Evolutionary conservation across 371 early-diverging fungal genomes (phyloP), one percentile per base, ranked within the genome.

Genomic region (Rhizomucor miehei): DNA sequence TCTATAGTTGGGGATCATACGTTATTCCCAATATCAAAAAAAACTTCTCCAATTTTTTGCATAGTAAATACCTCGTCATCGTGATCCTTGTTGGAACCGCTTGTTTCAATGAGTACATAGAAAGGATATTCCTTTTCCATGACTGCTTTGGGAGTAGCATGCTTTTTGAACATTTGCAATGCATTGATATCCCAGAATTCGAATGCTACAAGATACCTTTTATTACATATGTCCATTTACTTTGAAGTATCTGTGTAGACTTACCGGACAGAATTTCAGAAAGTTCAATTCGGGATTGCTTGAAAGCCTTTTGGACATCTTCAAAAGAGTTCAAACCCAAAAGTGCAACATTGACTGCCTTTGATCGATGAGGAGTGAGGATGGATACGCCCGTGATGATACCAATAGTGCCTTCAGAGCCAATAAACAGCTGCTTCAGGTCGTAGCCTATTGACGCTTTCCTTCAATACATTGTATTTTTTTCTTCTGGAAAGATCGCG

Each of bases 351-450:
- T 91, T 86, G 46, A 83, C 78, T 17, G 88, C 81, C 44, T 64
- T 65, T 19, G 70, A 48, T 40, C 67, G 56, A 17, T 56, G 62
- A 12, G 66, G 71, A 19, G 93, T 83, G 12, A 86, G 62, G 49
- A 96, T 87, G 0, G 93, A 87, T 20, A 91, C 92, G 20, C 83
- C 89, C 0, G 96, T 95, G 57, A 96, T 85, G 40, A 96, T 75
- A 8, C 97, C 97, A 51, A 96, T 70, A 1, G 93, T 91, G 21
- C 97, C 97, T 63, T 96, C 97, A 4, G 92, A 84, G 11, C 97
- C 97, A 57, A 96, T 93, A 59, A 96, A 93, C 34, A 96, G 77
- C 63, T 95, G 95, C 77, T 94, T 94, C 47, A 95, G 63, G 61
- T 96, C 95, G 53, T 90, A 93, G 6, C 96, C 92, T 67, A 44